Evolutionary conservation across 169 alveolate genomes (phyloP).

Genomic region (Plasmodium fragile): DNA sequence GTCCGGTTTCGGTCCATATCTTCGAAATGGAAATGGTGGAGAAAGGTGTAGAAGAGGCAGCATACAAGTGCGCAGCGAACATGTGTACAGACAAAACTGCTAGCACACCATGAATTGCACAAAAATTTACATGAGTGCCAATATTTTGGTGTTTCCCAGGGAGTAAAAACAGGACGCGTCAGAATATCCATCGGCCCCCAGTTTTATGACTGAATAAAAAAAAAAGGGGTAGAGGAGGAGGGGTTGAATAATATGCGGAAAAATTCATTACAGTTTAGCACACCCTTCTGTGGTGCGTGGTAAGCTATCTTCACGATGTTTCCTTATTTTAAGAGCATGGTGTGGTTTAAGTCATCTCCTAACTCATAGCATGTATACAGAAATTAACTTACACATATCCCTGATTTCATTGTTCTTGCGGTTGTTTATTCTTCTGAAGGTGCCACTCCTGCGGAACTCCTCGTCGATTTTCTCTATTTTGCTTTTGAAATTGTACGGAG

Average conservation of each 20-base stretch:
- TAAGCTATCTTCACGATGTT: neutral
- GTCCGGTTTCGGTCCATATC: conserved; percentile 75
- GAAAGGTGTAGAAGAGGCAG: neutral
- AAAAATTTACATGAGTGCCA: conserved; percentile 24
- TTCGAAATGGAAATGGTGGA: conserved; percentile 16
- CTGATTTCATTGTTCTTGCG: conserved; percentile 64
- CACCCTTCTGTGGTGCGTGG: neutral
- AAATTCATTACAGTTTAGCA: neutral
- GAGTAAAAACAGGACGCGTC: conserved; percentile 72
- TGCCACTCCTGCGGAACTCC: conserved; percentile 42
- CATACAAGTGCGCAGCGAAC: neutral
- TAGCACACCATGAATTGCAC: neutral
- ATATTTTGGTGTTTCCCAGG: conserved; percentile 54
- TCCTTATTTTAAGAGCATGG: neutral
- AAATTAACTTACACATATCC: conserved; percentile 60
- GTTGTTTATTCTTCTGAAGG: conserved; percentile 50
- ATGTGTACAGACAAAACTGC: neutral
- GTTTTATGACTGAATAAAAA: conserved; percentile 34
- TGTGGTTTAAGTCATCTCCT: neutral
- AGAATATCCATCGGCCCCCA: conserved; percentile 61
- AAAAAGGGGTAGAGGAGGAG: neutral
- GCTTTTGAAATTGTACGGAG: conserved; percentile 56
- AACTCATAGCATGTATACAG: neutral
- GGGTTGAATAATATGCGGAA: neutral
- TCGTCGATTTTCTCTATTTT: conserved; percentile 55